Percentiles rank a stretch among this genome's conserved stretches.
phyloP scores from a whole-genome alignment of 2,329 filamentous ascomycete genomes.

The Fusarium marasasianum region DNA sequence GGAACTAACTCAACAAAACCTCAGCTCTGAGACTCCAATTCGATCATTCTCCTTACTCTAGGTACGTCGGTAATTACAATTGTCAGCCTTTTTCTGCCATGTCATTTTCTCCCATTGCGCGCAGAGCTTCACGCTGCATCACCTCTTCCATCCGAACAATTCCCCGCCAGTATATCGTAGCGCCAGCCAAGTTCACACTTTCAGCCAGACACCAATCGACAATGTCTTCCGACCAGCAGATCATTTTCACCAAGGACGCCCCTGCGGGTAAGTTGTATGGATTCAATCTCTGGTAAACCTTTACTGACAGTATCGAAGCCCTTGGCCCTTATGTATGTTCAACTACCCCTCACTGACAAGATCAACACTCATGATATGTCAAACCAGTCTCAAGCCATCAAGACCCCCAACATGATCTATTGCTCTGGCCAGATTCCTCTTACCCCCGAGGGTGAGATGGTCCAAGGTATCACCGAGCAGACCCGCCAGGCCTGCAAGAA shows the following conservation, averaged over 20 bases:
- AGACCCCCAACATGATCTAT: slow-evolving; percentile 72
- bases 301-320: slow-evolving; percentile 51
- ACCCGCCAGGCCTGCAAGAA: slow-evolving; percentile 75
- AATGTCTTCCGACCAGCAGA: slow-evolving; percentile 59
- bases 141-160: slow-evolving; percentile 28
- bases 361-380: slow-evolving; percentile 20
- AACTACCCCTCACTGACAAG: slow-evolving; percentile 20
- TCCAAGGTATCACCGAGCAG: slow-evolving; percentile 71
- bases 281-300: background rate
- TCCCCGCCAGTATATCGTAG: slow-evolving; percentile 19
- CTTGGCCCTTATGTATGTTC: slow-evolving; percentile 70
- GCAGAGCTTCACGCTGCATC: slow-evolving; percentile 38
- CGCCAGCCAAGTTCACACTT: slow-evolving; percentile 45
- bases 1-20: slow-evolving; percentile 4
- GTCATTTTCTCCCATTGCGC: slow-evolving; percentile 32
- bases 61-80: slow-evolving; percentile 25
- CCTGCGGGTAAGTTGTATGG: slow-evolving; percentile 60
- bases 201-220: slow-evolving; percentile 49
- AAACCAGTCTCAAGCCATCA: slow-evolving; percentile 70
- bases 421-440: slow-evolving; percentile 79
- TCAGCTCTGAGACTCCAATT: slow-evolving; percentile 3
- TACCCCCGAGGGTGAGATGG: slow-evolving; percentile 63
- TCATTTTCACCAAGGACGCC: slow-evolving; percentile 68
- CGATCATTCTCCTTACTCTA: slow-evolving; percentile 2
- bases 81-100: slow-evolving; percentile 24